These are phyloP conservation scores for Agaricus blazei DNA, from an alignment of 768 basidiomycete species.

Conservation along the genomic window DNA sequence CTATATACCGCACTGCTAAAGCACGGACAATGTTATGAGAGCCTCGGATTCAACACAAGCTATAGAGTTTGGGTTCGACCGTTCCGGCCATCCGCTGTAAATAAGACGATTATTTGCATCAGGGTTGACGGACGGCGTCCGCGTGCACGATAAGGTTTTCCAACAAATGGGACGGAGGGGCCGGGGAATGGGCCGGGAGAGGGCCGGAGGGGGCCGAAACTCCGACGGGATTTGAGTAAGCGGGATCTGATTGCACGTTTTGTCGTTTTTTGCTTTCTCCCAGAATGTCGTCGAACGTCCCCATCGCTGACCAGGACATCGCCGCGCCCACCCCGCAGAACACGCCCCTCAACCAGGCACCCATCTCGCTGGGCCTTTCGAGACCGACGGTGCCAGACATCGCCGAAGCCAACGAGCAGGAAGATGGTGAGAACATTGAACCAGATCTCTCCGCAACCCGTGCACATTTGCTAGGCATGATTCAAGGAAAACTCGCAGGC, in stretches of 20 bases:
- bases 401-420: slow-evolving; percentile 72
- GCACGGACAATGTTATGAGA: not conserved
- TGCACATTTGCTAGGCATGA: slow-evolving; percentile 76
- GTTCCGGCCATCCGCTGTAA: not conserved
- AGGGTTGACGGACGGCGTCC: not conserved
- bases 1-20: too few species aligned
- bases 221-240: slow-evolving; percentile 13
- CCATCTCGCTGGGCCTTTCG: slow-evolving; percentile 73
- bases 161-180: not conserved
- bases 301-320: slow-evolving; percentile 51
- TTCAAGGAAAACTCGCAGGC: slow-evolving; percentile 80
- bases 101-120: not conserved
- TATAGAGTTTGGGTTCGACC: not conserved
- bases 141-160: slow-evolving; percentile 1
- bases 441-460: slow-evolving; percentile 37
- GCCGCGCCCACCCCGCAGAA: slow-evolving; percentile 95
- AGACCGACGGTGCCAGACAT: slow-evolving; percentile 88
- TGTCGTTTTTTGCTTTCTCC: slow-evolving; percentile 10
- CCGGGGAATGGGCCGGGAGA: not conserved
- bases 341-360: slow-evolving; percentile 80
- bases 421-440: slow-evolving; percentile 41
- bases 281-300: slow-evolving; percentile 64
- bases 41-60: not conserved
- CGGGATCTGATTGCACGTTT: slow-evolving; percentile 8
- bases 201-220: slow-evolving; percentile 11